phyloP scores from a whole-genome alignment of 2,329 filamentous ascomycete species.

The Verticillium nonalfalfae region DNA sequence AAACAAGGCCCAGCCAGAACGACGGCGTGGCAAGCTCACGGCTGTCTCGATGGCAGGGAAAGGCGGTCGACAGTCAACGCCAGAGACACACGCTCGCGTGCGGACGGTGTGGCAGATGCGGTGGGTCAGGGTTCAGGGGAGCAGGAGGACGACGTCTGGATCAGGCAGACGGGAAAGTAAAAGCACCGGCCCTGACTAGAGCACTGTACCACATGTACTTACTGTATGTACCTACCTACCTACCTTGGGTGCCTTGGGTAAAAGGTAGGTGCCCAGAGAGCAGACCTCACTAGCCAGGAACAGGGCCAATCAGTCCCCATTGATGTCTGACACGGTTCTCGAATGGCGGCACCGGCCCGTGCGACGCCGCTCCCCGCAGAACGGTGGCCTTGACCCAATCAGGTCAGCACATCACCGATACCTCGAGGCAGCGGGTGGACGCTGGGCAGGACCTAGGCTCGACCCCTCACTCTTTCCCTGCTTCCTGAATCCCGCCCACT shows the following conservation, averaged over 20 bases:
- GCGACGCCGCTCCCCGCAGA: background rate
- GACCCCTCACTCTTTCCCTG: background rate
- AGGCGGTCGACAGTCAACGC: too few relatives aligned
- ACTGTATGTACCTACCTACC: too few relatives aligned
- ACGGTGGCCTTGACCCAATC: background rate
- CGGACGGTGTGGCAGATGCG: background rate
- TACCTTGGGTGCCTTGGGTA: too few relatives aligned
- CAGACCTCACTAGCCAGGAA: background rate
- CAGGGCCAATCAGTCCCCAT: background rate
- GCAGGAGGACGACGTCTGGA: background rate
- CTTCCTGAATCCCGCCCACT: background rate
- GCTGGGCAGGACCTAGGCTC: background rate
- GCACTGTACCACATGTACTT: too few relatives aligned
- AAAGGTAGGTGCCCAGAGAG: too few relatives aligned
- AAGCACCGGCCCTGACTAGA: too few relatives aligned
- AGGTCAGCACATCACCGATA: background rate
- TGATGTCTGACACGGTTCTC: background rate
- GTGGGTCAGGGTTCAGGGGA: background rate
- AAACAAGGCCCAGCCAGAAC: background rate
- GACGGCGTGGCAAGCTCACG: background rate
- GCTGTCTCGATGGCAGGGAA: too few relatives aligned
- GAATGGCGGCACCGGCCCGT: background rate
- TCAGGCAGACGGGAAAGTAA: too few relatives aligned
- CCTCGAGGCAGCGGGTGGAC: background rate
- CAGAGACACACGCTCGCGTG: background rate